A percentile compares a stretch with the other conserved stretches of the same genome.
Evolutionary conservation across 371 early-diverging fungal genomes (phyloP).

Genomic region (Mortierella sp.): DNA sequence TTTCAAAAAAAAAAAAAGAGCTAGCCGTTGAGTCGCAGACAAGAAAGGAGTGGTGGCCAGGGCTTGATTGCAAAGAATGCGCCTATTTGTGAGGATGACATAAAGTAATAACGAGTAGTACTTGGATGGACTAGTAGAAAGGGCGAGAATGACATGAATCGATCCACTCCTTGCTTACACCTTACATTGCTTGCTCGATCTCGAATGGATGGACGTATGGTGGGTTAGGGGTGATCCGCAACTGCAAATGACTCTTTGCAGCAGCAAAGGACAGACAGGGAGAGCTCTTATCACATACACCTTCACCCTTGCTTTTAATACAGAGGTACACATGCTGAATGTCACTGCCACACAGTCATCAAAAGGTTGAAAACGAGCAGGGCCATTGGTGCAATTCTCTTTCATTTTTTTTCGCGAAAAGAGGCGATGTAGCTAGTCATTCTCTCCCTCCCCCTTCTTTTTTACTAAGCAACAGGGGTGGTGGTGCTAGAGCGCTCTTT

Average conservation of each 20-base stretch:
- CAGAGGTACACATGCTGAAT: neutral
- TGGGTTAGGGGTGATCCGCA: neutral
- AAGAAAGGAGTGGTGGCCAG: neutral
- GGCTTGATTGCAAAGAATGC: slow-evolving; percentile 8
- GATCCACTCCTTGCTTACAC: too few species aligned
- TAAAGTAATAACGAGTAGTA: neutral
- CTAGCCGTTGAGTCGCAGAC: slow-evolving; percentile 1
- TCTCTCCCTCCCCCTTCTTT: neutral
- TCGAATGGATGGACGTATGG: too few species aligned
- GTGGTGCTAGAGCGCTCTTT: slow-evolving; percentile 17
- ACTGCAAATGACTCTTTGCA: slow-evolving; percentile 1
- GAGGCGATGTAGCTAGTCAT: neutral
- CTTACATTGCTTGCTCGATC: too few species aligned
- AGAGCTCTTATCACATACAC: neutral
- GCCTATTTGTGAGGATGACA: neutral
- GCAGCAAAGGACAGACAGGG: neutral
- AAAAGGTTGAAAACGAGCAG: neutral
- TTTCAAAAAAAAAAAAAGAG: neutral
- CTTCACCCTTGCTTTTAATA: neutral
- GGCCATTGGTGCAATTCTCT: neutral
- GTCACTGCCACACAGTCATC: neutral
- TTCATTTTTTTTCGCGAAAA: neutral
- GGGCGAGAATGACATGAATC: neutral
- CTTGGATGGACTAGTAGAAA: neutral
- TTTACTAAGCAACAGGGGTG: slow-evolving; percentile 6